Evolutionary conservation across 805 yeast species (phyloP), one percentile per base, ranked within the genome.

Genomic region (Hanseniaspora valbyensis): DNA sequence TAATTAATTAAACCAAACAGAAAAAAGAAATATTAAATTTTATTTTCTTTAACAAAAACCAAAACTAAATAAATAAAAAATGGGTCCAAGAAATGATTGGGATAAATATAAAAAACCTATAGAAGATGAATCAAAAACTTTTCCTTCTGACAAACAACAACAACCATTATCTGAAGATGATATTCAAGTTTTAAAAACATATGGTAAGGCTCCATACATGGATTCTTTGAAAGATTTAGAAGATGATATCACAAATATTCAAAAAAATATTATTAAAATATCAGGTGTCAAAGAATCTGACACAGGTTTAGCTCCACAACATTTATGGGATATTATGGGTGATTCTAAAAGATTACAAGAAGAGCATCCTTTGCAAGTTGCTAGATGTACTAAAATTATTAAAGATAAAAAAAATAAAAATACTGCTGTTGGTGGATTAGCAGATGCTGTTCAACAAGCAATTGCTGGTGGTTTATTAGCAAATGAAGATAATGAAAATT

Each of bases 11-110:
- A n/a, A n/a, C n/a, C n/a, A n/a, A n/a, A n/a, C n/a, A n/a, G n/a
- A n/a, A n/a, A n/a, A n/a, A n/a, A n/a, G n/a, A n/a, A n/a, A n/a
- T n/a, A n/a, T n/a, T n/a, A n/a, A n/a, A n/a, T n/a, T n/a, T n/a
- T n/a, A n/a, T n/a, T n/a, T n/a, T n/a, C n/a, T n/a, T n/a, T n/a
- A n/a, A n/a, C n/a, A 37, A 38, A 4, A 13, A 16, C 32, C 22
- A 33, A 7, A 26, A 8, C 6, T 29, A 25, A 10, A n/a, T 8
- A 3, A 25, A 18, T 24, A 29, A 16, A 32, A 28, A 62, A 49
- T 56, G 96, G 89, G 96, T 54, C 95, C 96, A 58, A 92, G 88
- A 73, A 92, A 88, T 52, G 95, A 92, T 67, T 92, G 99, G 99
- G 99, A 94, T 64, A 92, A 92, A 66, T 87, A 86, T 69, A 82